These are phyloP conservation scores for Suhomyces faveliae DNA, from an alignment of 805 yeast genomes.

Conservation along the genomic window DNA sequence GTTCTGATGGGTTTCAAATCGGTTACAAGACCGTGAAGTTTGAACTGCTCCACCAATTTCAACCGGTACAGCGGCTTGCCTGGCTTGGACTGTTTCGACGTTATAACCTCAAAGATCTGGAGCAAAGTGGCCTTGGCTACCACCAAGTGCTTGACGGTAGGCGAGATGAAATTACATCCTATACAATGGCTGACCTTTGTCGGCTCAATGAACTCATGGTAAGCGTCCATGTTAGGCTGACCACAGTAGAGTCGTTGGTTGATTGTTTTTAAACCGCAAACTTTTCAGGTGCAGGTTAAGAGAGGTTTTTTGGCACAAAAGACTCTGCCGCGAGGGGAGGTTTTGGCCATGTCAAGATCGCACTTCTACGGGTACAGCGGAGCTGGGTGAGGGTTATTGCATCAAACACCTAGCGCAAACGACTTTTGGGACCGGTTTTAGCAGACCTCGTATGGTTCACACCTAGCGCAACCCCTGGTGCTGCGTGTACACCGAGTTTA, in stretches of 20 bases:
- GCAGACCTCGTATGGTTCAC: background rate
- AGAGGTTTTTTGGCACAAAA: constrained; percentile 6
- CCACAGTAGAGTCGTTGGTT: background rate
- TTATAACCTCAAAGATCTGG: constrained; percentile 53
- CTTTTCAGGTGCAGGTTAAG: constrained; percentile 4
- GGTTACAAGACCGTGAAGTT: constrained; percentile 66
- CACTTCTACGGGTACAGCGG: no score
- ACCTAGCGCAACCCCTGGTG: background rate
- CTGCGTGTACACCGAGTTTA: background rate
- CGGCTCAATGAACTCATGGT: constrained; percentile 74
- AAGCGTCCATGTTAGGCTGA: constrained; percentile 61
- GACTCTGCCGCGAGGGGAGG: background rate
- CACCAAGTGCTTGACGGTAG: constrained; percentile 52
- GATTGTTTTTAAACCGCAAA: background rate
- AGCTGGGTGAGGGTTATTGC: background rate
- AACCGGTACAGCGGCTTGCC: constrained; percentile 25
- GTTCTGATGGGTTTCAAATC: constrained; percentile 53
- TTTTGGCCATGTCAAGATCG: background rate
- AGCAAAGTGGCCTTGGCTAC: constrained; percentile 70
- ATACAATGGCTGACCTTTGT: constrained; percentile 65
- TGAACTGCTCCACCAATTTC: constrained; percentile 56
- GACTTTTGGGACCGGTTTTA: background rate
- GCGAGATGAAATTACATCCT: constrained; percentile 49
- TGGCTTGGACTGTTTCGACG: constrained; percentile 15
- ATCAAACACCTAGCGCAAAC: background rate